A percentile compares a stretch with the other conserved stretches of the same genome.
These are phyloP conservation scores for Fagus crenata DNA, from an alignment of 306 rosid species.

Conservation along the genomic window DNA sequence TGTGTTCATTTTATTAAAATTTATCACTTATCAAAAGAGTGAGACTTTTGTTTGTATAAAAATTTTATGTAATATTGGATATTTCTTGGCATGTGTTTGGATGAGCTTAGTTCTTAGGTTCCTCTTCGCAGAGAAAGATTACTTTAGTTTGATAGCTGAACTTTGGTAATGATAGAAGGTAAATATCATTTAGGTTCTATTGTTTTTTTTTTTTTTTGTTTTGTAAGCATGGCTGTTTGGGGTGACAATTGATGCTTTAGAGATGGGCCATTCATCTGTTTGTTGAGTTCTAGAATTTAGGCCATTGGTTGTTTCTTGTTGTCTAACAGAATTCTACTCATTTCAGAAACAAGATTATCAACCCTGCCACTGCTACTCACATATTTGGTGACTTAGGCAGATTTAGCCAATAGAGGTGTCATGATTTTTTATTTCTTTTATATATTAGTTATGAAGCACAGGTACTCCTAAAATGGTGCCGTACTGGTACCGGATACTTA, in stretches of 20 bases:
- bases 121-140: background rate
- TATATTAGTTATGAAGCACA: too few relatives aligned
- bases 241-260: background rate
- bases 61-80: background rate
- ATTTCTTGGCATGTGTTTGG: background rate
- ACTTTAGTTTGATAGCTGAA: background rate
- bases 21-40: background rate
- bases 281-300: background rate
- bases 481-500: too few relatives aligned
- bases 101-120: background rate
- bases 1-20: background rate
- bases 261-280: background rate
- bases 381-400: background rate
- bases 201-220: too few relatives aligned
- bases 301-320: background rate
- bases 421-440: too few relatives aligned
- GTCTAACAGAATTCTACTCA: background rate
- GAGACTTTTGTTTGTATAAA: too few relatives aligned
- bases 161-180: background rate
- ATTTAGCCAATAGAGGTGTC: background rate
- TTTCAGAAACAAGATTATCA: background rate
- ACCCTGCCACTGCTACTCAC: background rate
- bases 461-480: too few relatives aligned
- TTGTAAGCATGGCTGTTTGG: background rate
- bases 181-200: background rate